Conservation (phyloP, 2,329 filamentous ascomycete genomes). For the Phyllosticta citrichinensis region DNA sequence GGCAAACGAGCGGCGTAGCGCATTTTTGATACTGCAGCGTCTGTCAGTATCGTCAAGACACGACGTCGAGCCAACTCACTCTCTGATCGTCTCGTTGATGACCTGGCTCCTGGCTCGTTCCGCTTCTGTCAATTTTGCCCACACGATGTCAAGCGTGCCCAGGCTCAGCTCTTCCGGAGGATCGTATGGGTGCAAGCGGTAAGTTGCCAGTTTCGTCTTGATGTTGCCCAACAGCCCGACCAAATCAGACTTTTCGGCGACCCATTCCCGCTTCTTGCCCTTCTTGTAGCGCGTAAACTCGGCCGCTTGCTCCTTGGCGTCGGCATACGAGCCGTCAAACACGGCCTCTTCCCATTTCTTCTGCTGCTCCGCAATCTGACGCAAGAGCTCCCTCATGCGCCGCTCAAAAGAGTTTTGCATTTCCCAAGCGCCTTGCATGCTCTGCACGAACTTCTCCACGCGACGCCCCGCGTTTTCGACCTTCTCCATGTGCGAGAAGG, state of each 20-base stretch:
- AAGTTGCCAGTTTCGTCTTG: slow-evolving; percentile 96
- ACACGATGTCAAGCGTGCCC: slow-evolving; percentile 73
- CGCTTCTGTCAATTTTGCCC: slow-evolving; percentile 66
- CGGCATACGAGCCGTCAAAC: slow-evolving; percentile 84
- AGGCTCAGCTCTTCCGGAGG: slow-evolving; percentile 75
- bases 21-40: slow-evolving; percentile 72
- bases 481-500: slow-evolving; percentile 97
- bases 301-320: slow-evolving; percentile 77
- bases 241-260: slow-evolving; percentile 93
- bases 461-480: slow-evolving; percentile 94
- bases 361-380: slow-evolving; percentile 62
- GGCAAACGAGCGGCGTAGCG: slow-evolving; percentile 81
- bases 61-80: slow-evolving; percentile 43
- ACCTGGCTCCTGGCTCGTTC: slow-evolving; percentile 84
- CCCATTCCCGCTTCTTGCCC: slow-evolving; percentile 86
- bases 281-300: slow-evolving; percentile 85
- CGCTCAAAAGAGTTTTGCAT: slow-evolving; percentile 97
- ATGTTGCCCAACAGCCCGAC: slow-evolving; percentile 92
- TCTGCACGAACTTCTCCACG: slow-evolving; percentile 97
- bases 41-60: slow-evolving; percentile 19
- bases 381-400: slow-evolving; percentile 74
- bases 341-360: slow-evolving; percentile 66
- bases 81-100: slow-evolving; percentile 96
- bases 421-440: slow-evolving; percentile 98
- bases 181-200: slow-evolving; percentile 81